Percentiles rank a stretch among this genome's conserved stretches.
These are phyloP conservation scores for Discostella stelligeroides DNA, from an alignment of 108 stramenopile species.

Conservation along the genomic window DNA sequence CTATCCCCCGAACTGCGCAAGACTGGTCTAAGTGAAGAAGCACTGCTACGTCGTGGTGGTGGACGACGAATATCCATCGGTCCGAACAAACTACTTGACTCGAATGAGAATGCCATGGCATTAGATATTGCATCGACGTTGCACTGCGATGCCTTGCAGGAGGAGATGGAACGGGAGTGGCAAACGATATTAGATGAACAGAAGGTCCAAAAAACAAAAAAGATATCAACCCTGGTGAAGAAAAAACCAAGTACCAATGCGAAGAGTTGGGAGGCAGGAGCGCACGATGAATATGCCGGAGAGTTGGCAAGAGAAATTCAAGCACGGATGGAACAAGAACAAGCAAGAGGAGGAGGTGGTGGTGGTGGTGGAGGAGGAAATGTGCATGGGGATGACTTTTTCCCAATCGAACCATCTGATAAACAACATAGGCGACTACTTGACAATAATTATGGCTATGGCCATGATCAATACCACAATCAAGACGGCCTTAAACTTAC, in stretches of 20 bases:
- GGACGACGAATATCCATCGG: slow-evolving; percentile 44
- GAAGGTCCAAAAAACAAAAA: slow-evolving; percentile 9
- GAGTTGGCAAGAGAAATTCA: slow-evolving; percentile 24
- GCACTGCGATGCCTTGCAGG: slow-evolving; percentile 61
- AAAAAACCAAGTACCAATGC: slow-evolving; percentile 13
- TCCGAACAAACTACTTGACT: slow-evolving; percentile 26
- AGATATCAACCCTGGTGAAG: slow-evolving; percentile 3
- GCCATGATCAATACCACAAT: slow-evolving; percentile 2
- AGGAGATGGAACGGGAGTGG: slow-evolving; percentile 54
- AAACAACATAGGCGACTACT: not conserved
- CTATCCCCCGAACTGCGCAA: slow-evolving; percentile 13
- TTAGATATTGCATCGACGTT: slow-evolving; percentile 61
- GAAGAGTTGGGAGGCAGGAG: slow-evolving; percentile 21
- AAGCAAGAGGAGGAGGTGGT: slow-evolving; percentile 6
- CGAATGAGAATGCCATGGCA: slow-evolving; percentile 71
- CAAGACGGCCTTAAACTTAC: slow-evolving; percentile 39
- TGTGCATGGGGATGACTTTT: slow-evolving; percentile 24
- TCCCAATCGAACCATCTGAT: slow-evolving; percentile 5
- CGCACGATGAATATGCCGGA: slow-evolving; percentile 35
- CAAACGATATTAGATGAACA: slow-evolving; percentile 27
- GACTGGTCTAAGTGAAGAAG: slow-evolving; percentile 37
- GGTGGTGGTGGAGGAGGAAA: slow-evolving; percentile 24
- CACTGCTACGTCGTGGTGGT: slow-evolving; percentile 41
- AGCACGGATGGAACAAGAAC: slow-evolving; percentile 4
- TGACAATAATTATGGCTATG: slow-evolving; percentile 15